Conservation (phyloP, 179 eudicot genomes). For the Beta lomatogona region DNA sequence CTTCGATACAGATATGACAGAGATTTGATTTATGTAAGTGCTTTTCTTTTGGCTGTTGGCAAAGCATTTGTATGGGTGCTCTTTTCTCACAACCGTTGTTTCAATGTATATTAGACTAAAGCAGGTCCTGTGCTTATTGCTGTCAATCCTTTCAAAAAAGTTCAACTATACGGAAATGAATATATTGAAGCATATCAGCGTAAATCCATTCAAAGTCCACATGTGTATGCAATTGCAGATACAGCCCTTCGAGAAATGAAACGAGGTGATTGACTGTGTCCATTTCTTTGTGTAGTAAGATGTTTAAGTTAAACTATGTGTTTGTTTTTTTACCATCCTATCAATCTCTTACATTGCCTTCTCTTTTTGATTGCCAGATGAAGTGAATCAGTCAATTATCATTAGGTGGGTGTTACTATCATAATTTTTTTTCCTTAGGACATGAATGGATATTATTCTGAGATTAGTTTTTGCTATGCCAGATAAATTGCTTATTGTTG, state of each 20-base stretch:
- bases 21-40: slow-evolving; percentile 84
- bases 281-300: background rate
- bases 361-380: slow-evolving; percentile 60
- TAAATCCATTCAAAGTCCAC: slow-evolving; percentile 76
- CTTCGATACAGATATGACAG: slow-evolving; percentile 82
- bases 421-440: slow-evolving; percentile 3
- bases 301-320: background rate
- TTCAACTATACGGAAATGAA: slow-evolving; percentile 79
- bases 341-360: slow-evolving; percentile 3
- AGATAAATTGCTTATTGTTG: slow-evolving; percentile 2
- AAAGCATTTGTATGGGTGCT: slow-evolving; percentile 1
- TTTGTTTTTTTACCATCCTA: background rate
- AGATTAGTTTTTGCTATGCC: slow-evolving; percentile 3
- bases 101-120: slow-evolving; percentile 62
- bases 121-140: slow-evolving; percentile 99
- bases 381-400: slow-evolving; percentile 96
- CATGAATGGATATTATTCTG: background rate
- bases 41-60: slow-evolving; percentile 14
- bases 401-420: slow-evolving; percentile 66
- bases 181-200: slow-evolving; percentile 71
- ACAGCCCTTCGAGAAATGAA: slow-evolving; percentile 92
- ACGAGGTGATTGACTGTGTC: slow-evolving; percentile 55
- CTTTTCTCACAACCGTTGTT: slow-evolving; percentile 10
- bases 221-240: slow-evolving; percentile 96
- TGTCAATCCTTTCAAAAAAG: slow-evolving; percentile 87